Evolutionary conservation across 805 yeast genomes (phyloP).

Genomic region (Hemisphaericaspora nanyangensis): DNA sequence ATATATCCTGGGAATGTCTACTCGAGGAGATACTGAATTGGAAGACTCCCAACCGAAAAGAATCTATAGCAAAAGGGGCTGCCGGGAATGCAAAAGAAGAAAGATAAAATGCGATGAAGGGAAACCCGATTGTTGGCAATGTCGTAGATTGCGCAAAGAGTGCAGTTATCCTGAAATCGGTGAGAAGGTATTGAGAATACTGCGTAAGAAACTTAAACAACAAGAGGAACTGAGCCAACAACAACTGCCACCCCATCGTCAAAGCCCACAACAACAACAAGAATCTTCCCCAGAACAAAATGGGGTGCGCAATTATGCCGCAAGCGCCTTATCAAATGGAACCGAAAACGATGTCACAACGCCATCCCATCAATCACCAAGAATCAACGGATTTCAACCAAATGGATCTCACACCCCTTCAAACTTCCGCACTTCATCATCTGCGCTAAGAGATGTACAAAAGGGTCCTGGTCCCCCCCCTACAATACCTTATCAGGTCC

Average conservation of each 20-base stretch:
- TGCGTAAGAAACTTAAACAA: constrained; percentile 11
- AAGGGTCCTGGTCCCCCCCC: too few relatives aligned
- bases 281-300: neutral
- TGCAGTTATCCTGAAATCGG: constrained; percentile 37
- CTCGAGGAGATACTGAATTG: constrained; percentile 4
- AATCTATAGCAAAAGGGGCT: constrained; percentile 34
- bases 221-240: neutral
- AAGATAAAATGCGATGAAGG: constrained; percentile 42
- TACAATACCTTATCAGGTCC: too few relatives aligned
- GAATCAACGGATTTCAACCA: too few relatives aligned
- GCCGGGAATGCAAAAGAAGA: constrained; percentile 39
- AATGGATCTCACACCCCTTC: too few relatives aligned
- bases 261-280: neutral
- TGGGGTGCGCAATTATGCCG: too few relatives aligned
- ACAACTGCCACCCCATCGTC: neutral
- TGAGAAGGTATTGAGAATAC: constrained; percentile 30
- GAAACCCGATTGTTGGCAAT: constrained; percentile 37
- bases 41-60: constrained; percentile 6
- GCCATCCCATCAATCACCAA: too few relatives aligned
- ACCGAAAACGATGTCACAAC: too few relatives aligned
- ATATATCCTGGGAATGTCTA: too few relatives aligned
- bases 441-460: too few relatives aligned
- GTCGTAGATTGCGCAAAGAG: constrained; percentile 29
- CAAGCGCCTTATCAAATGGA: neutral
- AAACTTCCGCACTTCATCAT: too few relatives aligned